Percentiles rank a stretch among this genome's conserved stretches.
Conservation (phyloP, 371 early-diverging fungal species). For the Cokeromyces recurvatus region DNA sequence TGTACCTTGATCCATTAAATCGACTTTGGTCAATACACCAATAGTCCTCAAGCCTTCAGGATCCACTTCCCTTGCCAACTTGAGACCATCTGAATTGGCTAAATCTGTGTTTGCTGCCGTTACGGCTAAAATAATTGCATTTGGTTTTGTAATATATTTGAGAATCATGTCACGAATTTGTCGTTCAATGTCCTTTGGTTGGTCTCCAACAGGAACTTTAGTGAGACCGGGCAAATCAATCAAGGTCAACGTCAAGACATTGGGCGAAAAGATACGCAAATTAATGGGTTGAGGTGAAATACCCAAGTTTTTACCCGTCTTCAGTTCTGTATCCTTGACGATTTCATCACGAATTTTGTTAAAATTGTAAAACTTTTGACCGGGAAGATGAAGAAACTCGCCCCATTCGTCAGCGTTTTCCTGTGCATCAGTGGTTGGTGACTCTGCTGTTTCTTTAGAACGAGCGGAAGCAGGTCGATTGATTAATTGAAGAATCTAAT, state of each 20-base stretch:
- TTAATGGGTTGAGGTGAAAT: conserved; percentile 95
- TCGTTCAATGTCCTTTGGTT: conserved; percentile 98
- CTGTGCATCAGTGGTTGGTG: conserved; percentile 3
- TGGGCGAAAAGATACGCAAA: conserved; percentile 90
- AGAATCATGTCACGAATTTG: conserved; percentile 96
- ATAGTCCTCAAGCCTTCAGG: conserved; percentile 97
- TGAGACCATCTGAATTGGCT: conserved; percentile 98
- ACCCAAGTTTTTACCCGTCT: conserved; percentile 89
- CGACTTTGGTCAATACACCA: conserved; percentile 99
- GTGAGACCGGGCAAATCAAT: conserved; percentile 99
- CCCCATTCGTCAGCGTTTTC: conserved; percentile 91
- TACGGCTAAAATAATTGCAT: conserved; percentile 97
- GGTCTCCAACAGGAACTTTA: conserved; percentile 95
- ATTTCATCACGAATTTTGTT: conserved; percentile 94
- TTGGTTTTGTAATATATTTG: conserved; percentile 92
- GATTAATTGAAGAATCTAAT: conserved; percentile 92
- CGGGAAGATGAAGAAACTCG: conserved; percentile 93
- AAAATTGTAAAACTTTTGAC: conserved; percentile 90
- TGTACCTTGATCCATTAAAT: conserved; percentile 99
- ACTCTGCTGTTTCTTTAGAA: neutral
- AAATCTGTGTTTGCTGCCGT: conserved; percentile 98
- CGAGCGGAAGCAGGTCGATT: conserved; percentile 66
- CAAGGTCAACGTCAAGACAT: conserved; percentile 95
- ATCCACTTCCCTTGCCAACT: conserved; percentile 95
- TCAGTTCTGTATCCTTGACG: conserved; percentile 86